A percentile compares a stretch with the other conserved stretches of the same genome.
phyloP scores from a whole-genome alignment of 371 early-diverging fungal species.

The Syncephalastrum racemosum region DNA sequence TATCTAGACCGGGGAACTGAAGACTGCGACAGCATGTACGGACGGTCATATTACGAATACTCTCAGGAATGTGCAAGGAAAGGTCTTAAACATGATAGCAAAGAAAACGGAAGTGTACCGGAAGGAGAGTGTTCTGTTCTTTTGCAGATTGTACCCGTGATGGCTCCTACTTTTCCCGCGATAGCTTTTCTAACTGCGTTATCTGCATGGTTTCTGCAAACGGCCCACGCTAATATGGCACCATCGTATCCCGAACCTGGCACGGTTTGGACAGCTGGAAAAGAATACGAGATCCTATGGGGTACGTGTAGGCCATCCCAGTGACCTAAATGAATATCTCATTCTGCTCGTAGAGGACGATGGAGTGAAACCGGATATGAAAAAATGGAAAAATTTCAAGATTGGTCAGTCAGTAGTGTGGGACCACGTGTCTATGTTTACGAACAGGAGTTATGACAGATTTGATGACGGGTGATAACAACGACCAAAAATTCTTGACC shows the following conservation, averaged over 20 bases:
- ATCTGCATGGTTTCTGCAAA: no score
- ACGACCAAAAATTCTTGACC: constrained; percentile 23
- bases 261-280: constrained; percentile 32
- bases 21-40: no score
- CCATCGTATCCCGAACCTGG: constrained; percentile 30
- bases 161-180: no score
- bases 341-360: constrained; percentile 20
- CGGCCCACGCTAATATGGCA: constrained; percentile 22
- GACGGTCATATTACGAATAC: no score
- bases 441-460: constrained; percentile 14
- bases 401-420: constrained; percentile 22
- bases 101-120: no score
- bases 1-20: no score
- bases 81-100: no score
- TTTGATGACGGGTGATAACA: constrained; percentile 43
- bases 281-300: constrained; percentile 27
- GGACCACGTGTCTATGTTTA: no score
- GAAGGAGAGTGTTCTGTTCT: no score
- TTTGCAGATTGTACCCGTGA: no score
- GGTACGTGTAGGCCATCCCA: constrained; percentile 8
- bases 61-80: no score
- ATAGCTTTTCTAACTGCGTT: no score
- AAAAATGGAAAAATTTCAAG: constrained; percentile 30
- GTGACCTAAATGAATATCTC: not conserved
- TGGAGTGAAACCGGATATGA: constrained; percentile 13